Base-by-base conservation (phyloP, 2,329 filamentous ascomycete genomes). In the Alternaria brassicicola region DNA sequence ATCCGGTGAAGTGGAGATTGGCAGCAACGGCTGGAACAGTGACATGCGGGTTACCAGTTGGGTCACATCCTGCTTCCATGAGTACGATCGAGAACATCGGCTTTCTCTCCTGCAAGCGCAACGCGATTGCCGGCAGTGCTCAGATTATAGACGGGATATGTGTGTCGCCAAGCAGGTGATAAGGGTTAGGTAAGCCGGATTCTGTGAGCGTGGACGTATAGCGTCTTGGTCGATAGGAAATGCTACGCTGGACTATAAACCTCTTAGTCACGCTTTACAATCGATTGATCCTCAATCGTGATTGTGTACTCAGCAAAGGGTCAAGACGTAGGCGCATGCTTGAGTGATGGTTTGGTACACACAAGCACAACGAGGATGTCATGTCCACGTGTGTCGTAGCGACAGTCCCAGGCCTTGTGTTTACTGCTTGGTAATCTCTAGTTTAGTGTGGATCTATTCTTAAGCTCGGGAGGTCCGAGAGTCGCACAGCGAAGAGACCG, bases 61-160 rank as follows among this genome's bases (percentile, higher is more conserved):
- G 64, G 47, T 78, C 67, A 0, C 67, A 54, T 0, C 74, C 76
- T n/a, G 72, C 71, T 59, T 78, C 76, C 12, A 76, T 59, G 3
- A 78, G 46, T 4, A 69, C 36, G n/a, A 77, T 70, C 1, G 52
- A 58, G 2, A 70, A 46, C 0, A 49, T 30, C 1, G 67, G 64
- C 6, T 52, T 46, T 3, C 50, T 52, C 33, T 73, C 28, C 15
- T 68, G 61, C 3, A 78, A 63, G 21, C 71, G 71, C 48, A 76
- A 72, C 52, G 72, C 70, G 6, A 76, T 55, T 12, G 70, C 72
- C n/a, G n/a, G n/a, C n/a, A n/a, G n/a, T n/a, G n/a, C n/a, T n/a
- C n/a, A n/a, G n/a, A n/a, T n/a, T n/a, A n/a, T 6, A 28, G 8
- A 43, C 2, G 15, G 23, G 41, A 38, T 38, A 17, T 38, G 4